Evolutionary conservation across 2,329 filamentous ascomycete genomes (phyloP), one percentile per base, ranked within the genome.

Genomic region (Monosporascus sp.): DNA sequence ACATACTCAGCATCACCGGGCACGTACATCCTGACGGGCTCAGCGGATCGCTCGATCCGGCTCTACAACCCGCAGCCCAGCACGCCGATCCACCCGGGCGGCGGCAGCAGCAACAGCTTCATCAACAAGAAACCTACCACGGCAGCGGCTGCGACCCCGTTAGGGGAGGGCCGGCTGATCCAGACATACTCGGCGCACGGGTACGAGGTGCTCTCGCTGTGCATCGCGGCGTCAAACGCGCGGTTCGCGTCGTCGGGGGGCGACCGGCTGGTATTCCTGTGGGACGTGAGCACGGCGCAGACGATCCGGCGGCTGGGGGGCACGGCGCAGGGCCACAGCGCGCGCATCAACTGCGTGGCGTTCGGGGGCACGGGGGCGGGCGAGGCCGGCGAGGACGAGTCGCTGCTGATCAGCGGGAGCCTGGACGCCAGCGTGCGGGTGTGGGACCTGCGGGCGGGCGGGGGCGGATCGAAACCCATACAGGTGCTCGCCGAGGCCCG

Each of bases 161-260:
- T 34, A 34, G 31, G 11, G 31, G 67, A 79, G 55, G 81, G 79
- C 60, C 76, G 78, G 2, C 85, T 94, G 3, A 90, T 99, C 66
- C 92, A 97, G 72, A 89, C 85, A 37, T 99, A 96, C 74, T 77
- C 85, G 37, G 90, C 89, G 2, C 94, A 99, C 73, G 92, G 91
- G 61, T 96, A 99, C 75, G 88, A 92, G 62, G 88, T 99, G 7
- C 85, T 97, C 56, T 88, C 90, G 60, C 79, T 99, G 40, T 78
- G 82, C 50, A 87, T 97, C 49, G 76, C 83, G 7, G 66, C 76
- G 24, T 87, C 91, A 73, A 99, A 99, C 71, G 82, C 90, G 60
- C 84, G 84, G 44, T 97, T 99, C 70, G 87, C 86, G 9, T 92
- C 87, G n/a, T 83, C 84, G 1, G 94, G 94, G 61, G 94, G 94